Evolutionary conservation across 176 grass and related monocot species (phyloP).

Genomic region (Cymbopogon citratus): DNA sequence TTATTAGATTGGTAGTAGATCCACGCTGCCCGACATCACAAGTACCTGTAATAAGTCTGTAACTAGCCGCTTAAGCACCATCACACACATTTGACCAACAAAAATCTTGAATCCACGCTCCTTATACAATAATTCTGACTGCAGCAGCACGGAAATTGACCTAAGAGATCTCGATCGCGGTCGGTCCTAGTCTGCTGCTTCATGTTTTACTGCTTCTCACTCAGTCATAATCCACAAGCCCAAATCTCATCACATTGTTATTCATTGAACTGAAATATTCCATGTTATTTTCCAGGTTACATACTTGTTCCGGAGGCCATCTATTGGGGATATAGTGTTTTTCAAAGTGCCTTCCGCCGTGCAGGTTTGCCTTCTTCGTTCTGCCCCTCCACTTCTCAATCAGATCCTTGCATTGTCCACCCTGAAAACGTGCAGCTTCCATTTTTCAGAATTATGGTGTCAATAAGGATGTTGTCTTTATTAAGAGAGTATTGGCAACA

Average conservation of each 20-base stretch:
- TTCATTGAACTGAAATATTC: not conserved
- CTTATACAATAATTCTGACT: not conserved
- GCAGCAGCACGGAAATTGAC: not conserved
- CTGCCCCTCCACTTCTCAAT: not conserved
- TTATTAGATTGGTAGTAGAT: not conserved
- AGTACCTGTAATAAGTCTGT: too few relatives aligned
- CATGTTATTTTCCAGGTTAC: slow-evolving; percentile 24
- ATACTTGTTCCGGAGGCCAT: slow-evolving; percentile 45
- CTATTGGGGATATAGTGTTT: slow-evolving; percentile 42
- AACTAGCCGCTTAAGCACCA: too few relatives aligned
- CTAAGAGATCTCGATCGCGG: not conserved
- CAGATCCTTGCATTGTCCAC: too few relatives aligned
- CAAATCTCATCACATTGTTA: not conserved
- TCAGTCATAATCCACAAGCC: too few relatives aligned
- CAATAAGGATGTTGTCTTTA: slow-evolving; percentile 45
- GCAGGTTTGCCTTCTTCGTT: slow-evolving; percentile 22
- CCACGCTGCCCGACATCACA: not conserved
- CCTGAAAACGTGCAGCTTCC: not conserved
- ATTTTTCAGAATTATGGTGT: slow-evolving; percentile 37
- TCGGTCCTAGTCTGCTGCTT: too few relatives aligned
- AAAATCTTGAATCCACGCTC: not conserved
- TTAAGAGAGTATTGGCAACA: slow-evolving; percentile 49
- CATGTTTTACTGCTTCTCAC: too few relatives aligned
- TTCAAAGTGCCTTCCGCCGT: slow-evolving; percentile 31
- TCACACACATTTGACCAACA: not conserved